Base-by-base conservation (phyloP, 805 yeast genomes). In the Candida schatavii region DNA sequence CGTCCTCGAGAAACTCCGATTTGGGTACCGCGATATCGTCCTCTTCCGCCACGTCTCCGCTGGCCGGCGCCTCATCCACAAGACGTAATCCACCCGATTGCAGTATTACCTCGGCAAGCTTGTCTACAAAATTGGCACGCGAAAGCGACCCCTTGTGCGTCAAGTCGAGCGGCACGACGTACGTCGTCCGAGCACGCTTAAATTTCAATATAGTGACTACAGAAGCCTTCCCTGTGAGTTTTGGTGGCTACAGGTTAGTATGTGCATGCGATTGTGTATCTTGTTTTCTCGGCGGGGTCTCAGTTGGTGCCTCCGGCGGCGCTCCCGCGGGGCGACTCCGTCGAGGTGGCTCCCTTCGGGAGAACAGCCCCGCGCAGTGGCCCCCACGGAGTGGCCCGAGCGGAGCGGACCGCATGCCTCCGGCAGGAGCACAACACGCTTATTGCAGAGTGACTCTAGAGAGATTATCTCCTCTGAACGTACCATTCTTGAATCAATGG, bases 41-140 rank as follows among this genome's bases (percentile, higher is more conserved):
- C 3, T 54, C 61, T n/a, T 46, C 48, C 56, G 2, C 42, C 62
- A 10, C 52, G 25, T 9, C 61, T 18, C 49, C 58, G 4, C 52
- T 59, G 22, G 39, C 39, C 3, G 46, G 62, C 7, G 54, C 62
- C 18, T 56, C 52, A 4, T 59, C 57, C 3, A 48, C 55, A 1
- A 71, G 54, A 3, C 42, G 48, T 28, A 75, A 51, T 0, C 84
- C 84, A 2, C 84, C 84, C 0, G 78, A 64, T 2, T 58, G 46
- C 42, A 71, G 68, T 20, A 80, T 66, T 20, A 72, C 67, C 4
- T 54, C 50, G 1, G 58, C 56, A 19, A 80, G 59, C 15, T 34
- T 29, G 17, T 34, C 3, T 13, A 17, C 22, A 6, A 29, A 29
- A n/a, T 15, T 7, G n/a, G 19, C 29, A 9, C 56, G n/a, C 2